These are phyloP conservation scores for Termitomyces sp. DNA, from an alignment of 768 basidiomycete genomes.

Conservation along the genomic window DNA sequence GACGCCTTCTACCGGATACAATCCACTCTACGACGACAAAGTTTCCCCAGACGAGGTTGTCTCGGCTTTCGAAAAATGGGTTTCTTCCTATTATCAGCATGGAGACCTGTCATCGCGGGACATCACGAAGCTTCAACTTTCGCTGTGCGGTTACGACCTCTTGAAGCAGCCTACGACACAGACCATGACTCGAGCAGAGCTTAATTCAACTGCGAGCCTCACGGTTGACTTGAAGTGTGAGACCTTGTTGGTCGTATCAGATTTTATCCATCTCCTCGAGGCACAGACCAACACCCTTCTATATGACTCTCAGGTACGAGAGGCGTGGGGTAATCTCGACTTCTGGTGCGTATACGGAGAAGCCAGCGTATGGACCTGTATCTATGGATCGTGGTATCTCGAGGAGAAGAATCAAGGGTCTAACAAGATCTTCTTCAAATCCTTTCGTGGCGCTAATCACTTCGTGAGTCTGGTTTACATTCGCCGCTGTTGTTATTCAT, in stretches of 20 bases:
- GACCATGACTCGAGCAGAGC: slow-evolving; percentile 2
- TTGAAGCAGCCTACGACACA: background rate
- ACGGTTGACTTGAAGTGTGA: background rate
- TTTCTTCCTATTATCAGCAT: slow-evolving; percentile 4
- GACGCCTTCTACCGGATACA: background rate
- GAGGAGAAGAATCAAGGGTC: background rate
- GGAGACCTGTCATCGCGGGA: slow-evolving; percentile 1
- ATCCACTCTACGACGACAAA: slow-evolving; percentile 1
- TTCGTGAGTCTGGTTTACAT: background rate
- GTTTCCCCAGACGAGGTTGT: background rate
- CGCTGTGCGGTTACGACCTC: background rate
- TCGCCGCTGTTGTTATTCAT: no score
- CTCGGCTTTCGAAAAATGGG: slow-evolving; percentile 2
- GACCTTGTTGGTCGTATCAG: background rate
- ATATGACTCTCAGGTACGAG: background rate
- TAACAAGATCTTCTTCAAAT: background rate
- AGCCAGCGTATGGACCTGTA: slow-evolving; percentile 1
- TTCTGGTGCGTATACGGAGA: slow-evolving; percentile 1
- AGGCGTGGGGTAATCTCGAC: background rate
- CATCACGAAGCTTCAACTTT: background rate
- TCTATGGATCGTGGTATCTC: slow-evolving; percentile 2
- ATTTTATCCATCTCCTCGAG: background rate
- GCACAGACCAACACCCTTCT: slow-evolving; percentile 1
- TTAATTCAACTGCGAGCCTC: background rate
- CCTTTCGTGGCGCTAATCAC: slow-evolving; percentile 2